Conservation (phyloP, 306 rosid genomes). For the Trifolium pratense region DNA sequence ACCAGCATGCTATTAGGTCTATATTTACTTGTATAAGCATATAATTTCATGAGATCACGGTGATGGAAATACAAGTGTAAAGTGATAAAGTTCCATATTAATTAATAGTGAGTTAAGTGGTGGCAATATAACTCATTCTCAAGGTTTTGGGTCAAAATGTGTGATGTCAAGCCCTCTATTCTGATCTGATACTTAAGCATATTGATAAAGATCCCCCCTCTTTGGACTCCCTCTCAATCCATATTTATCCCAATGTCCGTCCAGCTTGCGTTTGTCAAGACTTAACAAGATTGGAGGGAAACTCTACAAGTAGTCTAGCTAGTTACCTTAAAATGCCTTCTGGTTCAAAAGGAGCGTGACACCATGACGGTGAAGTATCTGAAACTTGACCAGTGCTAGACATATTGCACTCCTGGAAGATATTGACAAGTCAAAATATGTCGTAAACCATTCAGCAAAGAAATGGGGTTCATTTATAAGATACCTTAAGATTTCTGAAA, state of each 20-base stretch:
- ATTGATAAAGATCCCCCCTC: neutral
- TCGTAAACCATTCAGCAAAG: constrained; percentile 22
- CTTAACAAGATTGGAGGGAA: neutral
- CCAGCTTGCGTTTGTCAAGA: neutral
- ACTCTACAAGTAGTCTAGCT: constrained; percentile 22
- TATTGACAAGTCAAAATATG: constrained; percentile 28
- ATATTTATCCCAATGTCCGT: neutral
- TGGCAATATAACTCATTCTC: neutral
- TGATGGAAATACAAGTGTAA: neutral
- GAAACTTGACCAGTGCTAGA: constrained; percentile 60
- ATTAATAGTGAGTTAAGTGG: neutral
- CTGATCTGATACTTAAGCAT: neutral
- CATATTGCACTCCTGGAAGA: constrained; percentile 78
- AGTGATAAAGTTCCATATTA: neutral
- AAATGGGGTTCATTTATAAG: constrained; percentile 32
- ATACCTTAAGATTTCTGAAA: constrained; percentile 85
- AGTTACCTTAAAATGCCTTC: constrained; percentile 91
- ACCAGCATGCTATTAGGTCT: neutral
- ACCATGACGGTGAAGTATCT: constrained; percentile 83
- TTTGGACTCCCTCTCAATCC: neutral
- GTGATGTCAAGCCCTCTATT: neutral
- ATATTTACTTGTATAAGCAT: neutral
- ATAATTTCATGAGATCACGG: neutral
- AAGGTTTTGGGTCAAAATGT: neutral
- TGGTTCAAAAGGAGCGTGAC: constrained; percentile 91